Evolutionary conservation across 805 yeast genomes (phyloP).

Genomic region (Yarrowia yakushimensis): DNA sequence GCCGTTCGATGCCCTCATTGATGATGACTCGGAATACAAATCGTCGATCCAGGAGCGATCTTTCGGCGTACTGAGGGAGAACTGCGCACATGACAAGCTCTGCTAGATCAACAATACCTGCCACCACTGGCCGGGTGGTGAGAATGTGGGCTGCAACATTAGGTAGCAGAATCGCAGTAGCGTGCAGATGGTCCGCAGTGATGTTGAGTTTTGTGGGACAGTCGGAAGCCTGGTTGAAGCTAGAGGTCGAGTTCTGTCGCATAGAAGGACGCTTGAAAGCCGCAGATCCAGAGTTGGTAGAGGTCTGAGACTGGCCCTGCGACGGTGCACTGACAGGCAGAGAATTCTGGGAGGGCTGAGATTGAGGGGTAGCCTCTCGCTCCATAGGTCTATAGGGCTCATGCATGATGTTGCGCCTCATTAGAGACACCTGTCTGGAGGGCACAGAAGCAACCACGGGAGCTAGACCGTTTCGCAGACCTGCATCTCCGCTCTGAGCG

Average conservation of each 20-base stretch:
- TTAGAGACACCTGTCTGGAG: conserved; percentile 1
- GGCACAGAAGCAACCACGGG: conserved; percentile 35
- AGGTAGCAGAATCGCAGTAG: not conserved
- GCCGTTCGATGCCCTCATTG: not conserved
- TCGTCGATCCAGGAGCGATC: not conserved
- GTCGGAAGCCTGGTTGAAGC: not conserved
- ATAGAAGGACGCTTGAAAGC: conserved; percentile 20
- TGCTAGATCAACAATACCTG: not conserved
- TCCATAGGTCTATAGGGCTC: not conserved
- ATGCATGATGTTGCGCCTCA: conserved; percentile 13
- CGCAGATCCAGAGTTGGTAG: not conserved
- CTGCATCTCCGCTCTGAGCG: conserved; percentile 35
- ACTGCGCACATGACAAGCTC: not conserved
- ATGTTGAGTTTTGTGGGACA: not conserved
- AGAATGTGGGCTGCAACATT: not conserved
- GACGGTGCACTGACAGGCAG: not conserved
- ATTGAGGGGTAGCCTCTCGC: conserved; percentile 7
- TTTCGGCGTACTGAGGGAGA: conserved; percentile 8
- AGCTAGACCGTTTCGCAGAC: conserved; percentile 35
- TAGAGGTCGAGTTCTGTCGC: not conserved
- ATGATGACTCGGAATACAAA: conserved; percentile 4
- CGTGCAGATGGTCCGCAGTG: conserved; percentile 3
- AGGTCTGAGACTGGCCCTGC: not conserved
- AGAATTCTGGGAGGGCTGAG: not conserved
- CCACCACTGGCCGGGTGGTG: not conserved